Base-by-base conservation (phyloP, 2,329 filamentous ascomycete species). In the Ophiostoma perfectum region DNA sequence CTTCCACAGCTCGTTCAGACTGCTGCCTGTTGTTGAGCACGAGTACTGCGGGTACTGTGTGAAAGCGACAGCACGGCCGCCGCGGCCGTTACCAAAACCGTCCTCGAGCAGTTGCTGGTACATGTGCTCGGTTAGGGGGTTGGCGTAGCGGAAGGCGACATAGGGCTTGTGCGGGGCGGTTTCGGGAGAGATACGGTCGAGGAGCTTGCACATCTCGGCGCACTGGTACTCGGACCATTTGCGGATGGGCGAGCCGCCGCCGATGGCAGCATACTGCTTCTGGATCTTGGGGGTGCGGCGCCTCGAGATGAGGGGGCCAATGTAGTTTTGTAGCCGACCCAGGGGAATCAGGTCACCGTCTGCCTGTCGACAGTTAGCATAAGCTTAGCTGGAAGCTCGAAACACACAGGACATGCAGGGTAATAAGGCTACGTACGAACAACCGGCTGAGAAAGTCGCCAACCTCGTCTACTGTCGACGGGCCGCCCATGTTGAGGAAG, bases 41-140 rank as follows among this genome's bases (percentile, higher is more conserved):
- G 92, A 97, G 79, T 99, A 99, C 78, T 99, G 95, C 2, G 95
- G 95, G 75, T 99, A 99, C 79, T 99, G 95, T 41, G 94, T 97
- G 76, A 99, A 99, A 1, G 95, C 95, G 4, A 99, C 93, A 1
- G 96, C 95, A 69, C 95, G 86, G 3, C 94, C 94, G n/a, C 93
- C 93, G 70, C 88, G 92, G 4, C 94, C 93, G 67, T 88, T 87
- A 11, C 93, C 94, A 76, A 98, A 97, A 0, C 95, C 95, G 77
- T 99, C 95, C 7, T 87, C 88, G 38, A 99, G 80, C 72, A 99
- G 79, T 74, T 87, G 85, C 67, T 86, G 83, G 77, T 99, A 98
- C 87, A 93, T 97, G 73, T 96, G 88, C 80, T 98, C 95, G 2
- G 95, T 99, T 76, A 99, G 79, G 0, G 95, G 95, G 71, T 93